These are phyloP conservation scores for Clavulina sp. DNA, from an alignment of 768 basidiomycete species.

Conservation along the genomic window DNA sequence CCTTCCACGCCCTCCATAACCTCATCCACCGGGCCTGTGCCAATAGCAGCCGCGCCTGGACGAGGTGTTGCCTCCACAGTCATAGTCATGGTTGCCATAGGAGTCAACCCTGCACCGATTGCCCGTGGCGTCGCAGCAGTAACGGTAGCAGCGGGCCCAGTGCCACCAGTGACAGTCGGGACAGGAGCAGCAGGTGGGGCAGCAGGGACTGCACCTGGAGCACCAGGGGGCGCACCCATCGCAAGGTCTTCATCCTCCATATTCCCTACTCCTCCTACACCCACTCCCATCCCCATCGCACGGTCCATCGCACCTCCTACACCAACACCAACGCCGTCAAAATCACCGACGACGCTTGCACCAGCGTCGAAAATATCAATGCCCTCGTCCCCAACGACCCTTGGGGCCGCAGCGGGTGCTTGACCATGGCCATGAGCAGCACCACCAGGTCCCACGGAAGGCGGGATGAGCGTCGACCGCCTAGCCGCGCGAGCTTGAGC, in stretches of 20 bases:
- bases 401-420: slow-evolving; percentile 24
- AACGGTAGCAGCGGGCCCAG: slow-evolving; percentile 1
- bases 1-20: too few species aligned
- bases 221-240: slow-evolving; percentile 80
- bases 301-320: slow-evolving; percentile 28
- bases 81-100: slow-evolving; percentile 2
- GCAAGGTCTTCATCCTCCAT: slow-evolving; percentile 73
- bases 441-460: too few species aligned
- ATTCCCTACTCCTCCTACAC: too few species aligned
- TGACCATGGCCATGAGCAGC: too few species aligned
- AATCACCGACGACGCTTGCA: slow-evolving; percentile 6
- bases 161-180: slow-evolving; percentile 2
- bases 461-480: too few species aligned
- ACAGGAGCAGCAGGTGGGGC: slow-evolving; percentile 9
- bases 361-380: slow-evolving; percentile 16
- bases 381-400: slow-evolving; percentile 20
- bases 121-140: too few species aligned
- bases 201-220: slow-evolving; percentile 64
- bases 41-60: not conserved
- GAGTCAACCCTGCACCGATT: too few species aligned
- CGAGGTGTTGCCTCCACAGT: slow-evolving; percentile 2
- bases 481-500: too few species aligned
- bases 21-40: too few species aligned
- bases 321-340: slow-evolving; percentile 36
- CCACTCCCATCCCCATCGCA: too few species aligned